Base-by-base conservation (phyloP, 306 rosid genomes). In the Acacia melanoxylon region DNA sequence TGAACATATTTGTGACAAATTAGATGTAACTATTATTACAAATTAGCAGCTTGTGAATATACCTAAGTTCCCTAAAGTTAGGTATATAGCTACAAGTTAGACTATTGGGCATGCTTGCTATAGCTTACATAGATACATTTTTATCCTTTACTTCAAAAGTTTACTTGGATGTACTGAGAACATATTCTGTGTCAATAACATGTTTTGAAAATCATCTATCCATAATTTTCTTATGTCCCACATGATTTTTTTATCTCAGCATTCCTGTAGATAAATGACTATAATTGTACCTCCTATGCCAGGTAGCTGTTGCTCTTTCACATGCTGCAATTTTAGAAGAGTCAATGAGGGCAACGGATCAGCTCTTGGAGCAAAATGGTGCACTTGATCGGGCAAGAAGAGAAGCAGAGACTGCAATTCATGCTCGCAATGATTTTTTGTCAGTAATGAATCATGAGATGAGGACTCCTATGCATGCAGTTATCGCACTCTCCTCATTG, bases 391-490 rank as follows among this genome's bases (percentile, higher is more conserved):
- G 84, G 35, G 99, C 99, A 44, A 90, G 99, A 88, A 91, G 97
- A 84, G 99, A 95, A 89, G 99, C 99, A 29, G 99, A 95, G 92
- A 95, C 98, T 51, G 99, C 99, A 44, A 95, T 95, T 81, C 92
- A 90, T 86, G 99, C 97, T 83, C 97, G 99, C 82, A 95, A 95
- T 83, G 99, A 95, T 87, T 95, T 95, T 86, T 86, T 95, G 87
- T 98, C 99, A 3, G 99, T 95, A 69, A 93, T 95, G 99, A 95
- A 95, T 87, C 98, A 95, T 19, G 99, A 95, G 86, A 95, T 95
- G 99, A 93, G 99, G 82, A 95, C 97, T 76, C 99, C 99, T 8
- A 93, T 95, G 99, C 99, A 95, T 87, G 99, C 99, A 72, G 87
- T 95, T 78, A 95, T 92, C 84, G 99, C 98, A 44, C 99, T 95